Evolutionary conservation across 2,329 filamentous ascomycete genomes (phyloP).

Genomic region (Alternaria infectoria): DNA sequence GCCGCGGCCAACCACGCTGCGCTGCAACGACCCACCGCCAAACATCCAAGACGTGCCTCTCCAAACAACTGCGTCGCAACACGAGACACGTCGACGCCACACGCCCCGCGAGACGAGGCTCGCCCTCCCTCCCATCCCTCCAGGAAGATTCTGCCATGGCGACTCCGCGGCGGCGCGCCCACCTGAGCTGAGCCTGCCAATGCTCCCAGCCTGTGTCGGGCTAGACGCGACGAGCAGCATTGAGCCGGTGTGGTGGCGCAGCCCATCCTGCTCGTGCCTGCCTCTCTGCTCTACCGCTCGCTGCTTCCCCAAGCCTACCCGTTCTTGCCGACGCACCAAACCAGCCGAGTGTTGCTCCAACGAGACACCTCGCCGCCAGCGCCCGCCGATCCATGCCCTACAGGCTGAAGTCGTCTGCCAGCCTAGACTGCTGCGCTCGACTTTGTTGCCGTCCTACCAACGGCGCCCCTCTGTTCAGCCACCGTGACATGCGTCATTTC

Average conservation of each 20-base stretch:
- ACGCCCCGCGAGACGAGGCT: background rate
- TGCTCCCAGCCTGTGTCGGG: constrained; percentile 4
- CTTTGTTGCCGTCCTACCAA: background rate
- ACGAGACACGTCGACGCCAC: constrained; percentile 9
- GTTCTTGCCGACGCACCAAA: background rate
- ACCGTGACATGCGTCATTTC: constrained; percentile 9
- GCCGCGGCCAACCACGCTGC: constrained; percentile 7
- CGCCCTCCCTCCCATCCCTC: background rate
- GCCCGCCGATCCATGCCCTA: background rate
- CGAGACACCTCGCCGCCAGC: background rate
- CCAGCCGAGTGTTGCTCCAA: background rate
- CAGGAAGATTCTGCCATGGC: constrained; percentile 5
- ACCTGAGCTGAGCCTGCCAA: constrained; percentile 6
- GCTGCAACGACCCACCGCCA: constrained; percentile 8
- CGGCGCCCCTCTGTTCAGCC: constrained; percentile 7
- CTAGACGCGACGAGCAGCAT: constrained; percentile 7
- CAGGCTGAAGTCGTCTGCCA: background rate
- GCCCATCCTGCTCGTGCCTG: background rate
- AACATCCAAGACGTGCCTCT: constrained; percentile 5
- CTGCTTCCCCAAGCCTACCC: background rate
- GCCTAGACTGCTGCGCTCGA: background rate
- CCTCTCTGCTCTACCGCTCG: background rate
- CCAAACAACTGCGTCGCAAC: constrained; percentile 2
- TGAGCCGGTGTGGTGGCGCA: constrained; percentile 15
- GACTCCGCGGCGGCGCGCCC: background rate